Conservation (phyloP, 495 filamentous ascomycete species). For the Parathielavia appendiculata region DNA sequence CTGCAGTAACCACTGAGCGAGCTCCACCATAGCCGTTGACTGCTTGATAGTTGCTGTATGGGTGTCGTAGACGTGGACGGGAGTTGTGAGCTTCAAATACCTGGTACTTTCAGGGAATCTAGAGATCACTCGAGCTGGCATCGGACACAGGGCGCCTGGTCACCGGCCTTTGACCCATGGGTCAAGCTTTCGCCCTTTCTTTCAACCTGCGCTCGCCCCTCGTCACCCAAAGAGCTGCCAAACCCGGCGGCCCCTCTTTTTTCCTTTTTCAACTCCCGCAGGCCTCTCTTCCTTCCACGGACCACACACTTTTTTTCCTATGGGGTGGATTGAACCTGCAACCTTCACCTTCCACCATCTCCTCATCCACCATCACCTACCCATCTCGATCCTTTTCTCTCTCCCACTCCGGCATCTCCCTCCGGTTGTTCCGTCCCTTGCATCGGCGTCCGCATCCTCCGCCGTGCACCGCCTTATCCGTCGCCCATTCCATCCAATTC, state of each 20-base stretch:
- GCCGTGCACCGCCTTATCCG: constrained; percentile 4
- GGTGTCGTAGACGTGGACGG: no score
- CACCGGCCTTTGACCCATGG: background rate
- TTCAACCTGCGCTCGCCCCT: constrained; percentile 15
- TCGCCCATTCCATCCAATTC: background rate
- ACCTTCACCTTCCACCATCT: background rate
- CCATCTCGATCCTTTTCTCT: background rate
- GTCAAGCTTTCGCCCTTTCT: constrained; percentile 11
- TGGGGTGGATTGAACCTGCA: constrained; percentile 12
- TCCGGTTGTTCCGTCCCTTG: constrained; percentile 1
- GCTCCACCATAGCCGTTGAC: no score
- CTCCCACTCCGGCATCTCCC: background rate
- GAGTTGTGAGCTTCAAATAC: no score
- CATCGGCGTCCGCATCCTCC: background rate
- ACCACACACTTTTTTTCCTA: constrained; percentile 4
- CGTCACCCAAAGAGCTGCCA: constrained; percentile 14
- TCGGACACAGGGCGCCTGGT: background rate
- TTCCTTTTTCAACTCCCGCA: constrained; percentile 24
- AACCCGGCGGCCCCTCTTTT: constrained; percentile 24
- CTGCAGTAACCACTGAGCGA: no score
- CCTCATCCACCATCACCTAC: background rate
- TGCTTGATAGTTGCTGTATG: no score
- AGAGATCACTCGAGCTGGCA: no score
- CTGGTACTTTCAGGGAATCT: no score
- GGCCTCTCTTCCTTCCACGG: constrained; percentile 18